Evolutionary conservation across 2,329 filamentous ascomycete genomes (phyloP).

Genomic region (Penicillium sp.): DNA sequence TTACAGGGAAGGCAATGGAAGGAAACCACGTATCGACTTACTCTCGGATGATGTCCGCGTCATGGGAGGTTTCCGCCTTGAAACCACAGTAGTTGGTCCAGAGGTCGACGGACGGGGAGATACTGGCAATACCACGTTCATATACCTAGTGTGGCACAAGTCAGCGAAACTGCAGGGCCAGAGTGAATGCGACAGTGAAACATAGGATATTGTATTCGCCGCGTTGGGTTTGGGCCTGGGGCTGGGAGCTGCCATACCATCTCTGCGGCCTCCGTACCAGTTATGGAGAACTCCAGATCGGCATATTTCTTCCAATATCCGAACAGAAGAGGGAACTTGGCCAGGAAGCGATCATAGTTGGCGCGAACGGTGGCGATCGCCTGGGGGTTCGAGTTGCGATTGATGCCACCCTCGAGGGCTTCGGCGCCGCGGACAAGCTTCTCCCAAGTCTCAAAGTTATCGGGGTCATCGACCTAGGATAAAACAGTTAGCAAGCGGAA

Average conservation of each 20-base stretch:
- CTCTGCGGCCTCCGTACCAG: conserved; percentile 93
- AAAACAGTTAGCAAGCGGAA: background rate
- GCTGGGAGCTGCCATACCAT: conserved; percentile 66
- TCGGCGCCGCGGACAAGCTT: conserved; percentile 84
- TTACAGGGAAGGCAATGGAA: conserved; percentile 63
- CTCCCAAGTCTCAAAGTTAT: conserved; percentile 95
- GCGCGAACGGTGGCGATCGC: conserved; percentile 85
- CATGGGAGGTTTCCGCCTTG: conserved; percentile 97
- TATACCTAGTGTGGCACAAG: conserved; percentile 68
- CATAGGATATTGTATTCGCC: background rate
- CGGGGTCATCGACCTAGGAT: conserved; percentile 68
- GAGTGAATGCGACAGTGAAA: background rate
- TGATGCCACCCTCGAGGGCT: conserved; percentile 86
- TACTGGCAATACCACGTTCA: conserved; percentile 90
- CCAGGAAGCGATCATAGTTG: conserved; percentile 88
- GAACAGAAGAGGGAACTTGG: conserved; percentile 93
- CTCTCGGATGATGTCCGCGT: conserved; percentile 96
- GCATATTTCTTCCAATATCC: conserved; percentile 99
- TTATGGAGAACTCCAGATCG: conserved; percentile 94
- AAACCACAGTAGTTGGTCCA: conserved; percentile 98
- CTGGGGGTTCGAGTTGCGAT: conserved; percentile 93
- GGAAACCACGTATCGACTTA: conserved; percentile 80
- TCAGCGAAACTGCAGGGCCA: background rate
- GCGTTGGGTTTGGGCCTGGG: no score
- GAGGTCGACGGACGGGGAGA: conserved; percentile 90